A percentile compares a stretch with the other conserved stretches of the same genome.
These are phyloP conservation scores for Inga leiocalycina DNA, from an alignment of 306 rosid genomes.

Conservation along the genomic window DNA sequence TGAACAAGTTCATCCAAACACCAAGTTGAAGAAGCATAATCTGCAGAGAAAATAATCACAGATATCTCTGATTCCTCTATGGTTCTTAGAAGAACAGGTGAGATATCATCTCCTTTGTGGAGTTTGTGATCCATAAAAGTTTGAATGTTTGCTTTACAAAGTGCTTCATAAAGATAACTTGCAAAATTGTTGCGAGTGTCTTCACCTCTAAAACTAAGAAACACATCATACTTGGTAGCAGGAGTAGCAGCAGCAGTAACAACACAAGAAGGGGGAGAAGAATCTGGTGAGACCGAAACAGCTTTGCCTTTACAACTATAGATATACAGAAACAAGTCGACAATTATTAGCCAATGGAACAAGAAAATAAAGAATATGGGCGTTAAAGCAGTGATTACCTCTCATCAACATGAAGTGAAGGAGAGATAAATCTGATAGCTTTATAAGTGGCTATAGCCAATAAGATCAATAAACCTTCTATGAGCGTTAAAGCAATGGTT, in stretches of 20 bases:
- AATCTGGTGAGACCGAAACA: not conserved
- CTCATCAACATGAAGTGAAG: not conserved
- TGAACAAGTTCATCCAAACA: not conserved
- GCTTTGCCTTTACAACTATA: not conserved
- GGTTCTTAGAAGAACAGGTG: not conserved
- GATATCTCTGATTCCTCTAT: not conserved
- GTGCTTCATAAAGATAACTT: not conserved
- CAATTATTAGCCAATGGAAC: not conserved
- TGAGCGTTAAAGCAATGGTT: not conserved
- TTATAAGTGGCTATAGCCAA: not conserved
- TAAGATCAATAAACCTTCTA: not conserved
- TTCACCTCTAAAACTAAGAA: slow-evolving; percentile 6
- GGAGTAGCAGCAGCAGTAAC: too few species aligned
- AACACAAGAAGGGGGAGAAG: too few species aligned
- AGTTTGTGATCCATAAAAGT: not conserved
- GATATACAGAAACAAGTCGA: not conserved
- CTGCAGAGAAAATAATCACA: not conserved
- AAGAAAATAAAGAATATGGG: too few species aligned
- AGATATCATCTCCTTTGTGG: not conserved
- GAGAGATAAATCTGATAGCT: not conserved
- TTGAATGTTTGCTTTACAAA: not conserved
- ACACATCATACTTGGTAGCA: not conserved
- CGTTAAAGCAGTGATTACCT: not conserved
- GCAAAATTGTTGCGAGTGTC: not conserved
- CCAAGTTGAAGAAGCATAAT: slow-evolving; percentile 5